Percentiles rank a stretch among this genome's conserved stretches.
phyloP scores from a whole-genome alignment of 2,329 filamentous ascomycete genomes.

The Fusarium pseudocircinatum region DNA sequence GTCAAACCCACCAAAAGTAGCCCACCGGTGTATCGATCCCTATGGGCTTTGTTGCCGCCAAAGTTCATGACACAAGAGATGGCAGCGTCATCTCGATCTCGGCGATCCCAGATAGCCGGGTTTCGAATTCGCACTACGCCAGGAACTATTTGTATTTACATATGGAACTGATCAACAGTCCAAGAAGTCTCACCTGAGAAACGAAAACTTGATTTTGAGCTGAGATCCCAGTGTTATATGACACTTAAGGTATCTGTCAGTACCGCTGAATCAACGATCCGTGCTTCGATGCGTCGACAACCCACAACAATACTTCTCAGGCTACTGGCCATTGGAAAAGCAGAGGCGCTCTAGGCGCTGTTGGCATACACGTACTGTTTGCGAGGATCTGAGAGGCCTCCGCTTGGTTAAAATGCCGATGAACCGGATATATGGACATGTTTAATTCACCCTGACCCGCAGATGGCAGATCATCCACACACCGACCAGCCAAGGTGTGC shows the following conservation, averaged over 20 bases:
- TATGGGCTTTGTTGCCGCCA: not conserved
- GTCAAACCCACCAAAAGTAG: not conserved
- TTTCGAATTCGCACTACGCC: not conserved
- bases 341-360: not conserved
- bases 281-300: not conserved
- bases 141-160: not conserved
- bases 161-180: not conserved
- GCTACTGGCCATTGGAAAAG: not conserved
- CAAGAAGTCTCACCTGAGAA: not conserved
- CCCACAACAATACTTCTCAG: not conserved
- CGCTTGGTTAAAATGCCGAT: not conserved
- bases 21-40: not conserved
- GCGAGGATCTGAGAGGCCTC: not conserved
- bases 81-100: not conserved
- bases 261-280: not conserved
- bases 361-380: not conserved
- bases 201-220: slow-evolving; percentile 20
- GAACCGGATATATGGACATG: not conserved
- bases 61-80: not conserved
- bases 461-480: not conserved
- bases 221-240: not conserved
- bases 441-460: not conserved
- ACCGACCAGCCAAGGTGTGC: not conserved
- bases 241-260: not conserved
- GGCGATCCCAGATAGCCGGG: not conserved